Conservation (phyloP, 2,329 filamentous ascomycete species). For the Trichoderma sp. region DNA sequence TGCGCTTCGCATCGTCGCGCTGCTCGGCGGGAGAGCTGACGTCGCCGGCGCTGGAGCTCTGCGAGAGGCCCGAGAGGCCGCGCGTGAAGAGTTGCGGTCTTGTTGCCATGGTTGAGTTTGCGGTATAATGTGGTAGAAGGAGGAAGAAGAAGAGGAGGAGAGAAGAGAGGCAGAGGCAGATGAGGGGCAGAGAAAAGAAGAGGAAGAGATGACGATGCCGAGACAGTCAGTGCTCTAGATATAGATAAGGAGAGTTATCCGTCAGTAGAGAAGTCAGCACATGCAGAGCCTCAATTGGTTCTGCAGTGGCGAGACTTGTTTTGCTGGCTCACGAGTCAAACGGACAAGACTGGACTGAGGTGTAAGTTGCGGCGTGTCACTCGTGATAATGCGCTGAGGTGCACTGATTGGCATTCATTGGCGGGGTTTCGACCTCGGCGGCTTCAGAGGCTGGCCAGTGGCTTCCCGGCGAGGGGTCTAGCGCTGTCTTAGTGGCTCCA, state of each 20-base stretch:
- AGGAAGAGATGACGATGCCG: not conserved
- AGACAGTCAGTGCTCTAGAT: not conserved
- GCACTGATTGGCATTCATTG: not conserved
- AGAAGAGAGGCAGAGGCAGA: not conserved
- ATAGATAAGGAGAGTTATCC: not conserved
- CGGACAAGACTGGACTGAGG: not conserved
- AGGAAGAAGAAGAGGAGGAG: too few relatives aligned
- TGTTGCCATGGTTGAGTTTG: conserved; percentile 47
- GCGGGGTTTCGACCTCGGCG: not conserved
- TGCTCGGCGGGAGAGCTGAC: conserved; percentile 67
- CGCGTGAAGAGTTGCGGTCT: conserved; percentile 60
- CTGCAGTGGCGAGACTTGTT: not conserved
- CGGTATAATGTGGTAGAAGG: not conserved
- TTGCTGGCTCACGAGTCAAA: not conserved
- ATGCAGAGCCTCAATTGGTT: not conserved
- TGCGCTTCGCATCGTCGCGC: conserved; percentile 78
- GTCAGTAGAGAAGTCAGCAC: not conserved
- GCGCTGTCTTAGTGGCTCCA: not conserved
- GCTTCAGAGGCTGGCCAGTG: not conserved
- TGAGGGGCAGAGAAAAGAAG: not conserved
- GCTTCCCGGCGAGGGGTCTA: not conserved
- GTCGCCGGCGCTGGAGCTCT: conserved; percentile 56
- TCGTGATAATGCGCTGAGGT: not conserved
- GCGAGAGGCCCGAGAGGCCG: conserved; percentile 60
- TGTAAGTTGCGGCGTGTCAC: not conserved